Conservation (phyloP, 73 alveolate genomes). For the Paramecium sexaurelia region DNA sequence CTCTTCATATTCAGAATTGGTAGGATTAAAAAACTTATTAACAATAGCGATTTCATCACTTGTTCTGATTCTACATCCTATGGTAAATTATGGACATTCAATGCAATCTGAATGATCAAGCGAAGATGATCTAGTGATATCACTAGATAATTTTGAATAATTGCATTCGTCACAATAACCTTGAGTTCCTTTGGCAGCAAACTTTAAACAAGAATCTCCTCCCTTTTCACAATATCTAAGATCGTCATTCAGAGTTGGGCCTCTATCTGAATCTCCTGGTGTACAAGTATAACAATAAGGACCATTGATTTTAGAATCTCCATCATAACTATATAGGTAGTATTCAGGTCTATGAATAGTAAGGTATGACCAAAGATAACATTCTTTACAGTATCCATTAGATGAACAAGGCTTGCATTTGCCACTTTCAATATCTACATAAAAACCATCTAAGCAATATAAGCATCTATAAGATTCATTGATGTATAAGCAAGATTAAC, state of each 20-base stretch:
- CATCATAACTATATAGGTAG: not conserved
- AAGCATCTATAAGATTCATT: not conserved
- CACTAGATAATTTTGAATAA: not conserved
- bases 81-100: not conserved
- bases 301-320: not conserved
- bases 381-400: not conserved
- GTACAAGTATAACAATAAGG: constrained; percentile 49
- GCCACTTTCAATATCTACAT: constrained; percentile 38
- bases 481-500: not conserved
- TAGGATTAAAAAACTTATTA: constrained; percentile 14
- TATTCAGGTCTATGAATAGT: not conserved
- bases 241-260: not conserved
- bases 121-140: not conserved
- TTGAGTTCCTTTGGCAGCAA: not conserved
- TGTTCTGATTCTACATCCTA: constrained; percentile 31
- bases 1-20: not conserved
- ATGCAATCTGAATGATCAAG: constrained; percentile 20
- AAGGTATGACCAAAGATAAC: not conserved
- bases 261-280: not conserved
- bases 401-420: not conserved
- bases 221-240: constrained; percentile 12
- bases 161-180: not conserved
- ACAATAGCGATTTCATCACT: not conserved
- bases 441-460: constrained; percentile 27
- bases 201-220: not conserved